Conservation (phyloP, 2,329 filamentous ascomycete species). For the Parascedosporium putredinis region DNA sequence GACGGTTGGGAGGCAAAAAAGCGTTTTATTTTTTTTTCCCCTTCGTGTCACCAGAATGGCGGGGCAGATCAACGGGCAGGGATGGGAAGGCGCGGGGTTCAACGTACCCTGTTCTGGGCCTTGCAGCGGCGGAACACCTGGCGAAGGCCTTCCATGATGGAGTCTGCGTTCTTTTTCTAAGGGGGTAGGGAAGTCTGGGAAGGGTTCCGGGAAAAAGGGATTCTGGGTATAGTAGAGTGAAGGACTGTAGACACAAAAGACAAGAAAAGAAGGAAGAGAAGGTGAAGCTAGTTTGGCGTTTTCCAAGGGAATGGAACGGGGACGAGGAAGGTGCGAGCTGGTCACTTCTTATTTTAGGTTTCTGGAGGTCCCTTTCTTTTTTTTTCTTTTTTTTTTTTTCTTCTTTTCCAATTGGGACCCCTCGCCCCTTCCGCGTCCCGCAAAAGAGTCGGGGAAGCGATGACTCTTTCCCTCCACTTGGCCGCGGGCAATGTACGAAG, state of each 20-base stretch:
- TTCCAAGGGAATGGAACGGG: background rate
- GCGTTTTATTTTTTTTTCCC: background rate
- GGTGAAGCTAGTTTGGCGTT: background rate
- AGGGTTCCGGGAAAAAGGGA: too few species aligned
- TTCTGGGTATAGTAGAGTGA: background rate
- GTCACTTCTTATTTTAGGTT: too few species aligned
- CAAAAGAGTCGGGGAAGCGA: background rate
- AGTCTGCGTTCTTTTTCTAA: background rate
- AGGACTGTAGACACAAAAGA: background rate
- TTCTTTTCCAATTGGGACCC: background rate
- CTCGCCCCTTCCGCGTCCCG: background rate
- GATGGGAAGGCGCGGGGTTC: conserved; percentile 3
- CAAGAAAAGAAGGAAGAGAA: background rate
- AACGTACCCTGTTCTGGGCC: conserved; percentile 45
- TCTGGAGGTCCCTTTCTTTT: background rate
- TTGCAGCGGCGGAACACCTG: conserved; percentile 51
- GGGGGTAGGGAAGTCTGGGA: too few species aligned
- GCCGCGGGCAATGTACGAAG: too few species aligned
- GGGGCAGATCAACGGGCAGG: conserved; percentile 17
- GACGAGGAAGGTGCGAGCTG: background rate
- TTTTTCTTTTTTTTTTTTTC: background rate
- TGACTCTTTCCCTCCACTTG: background rate
- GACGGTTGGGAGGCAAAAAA: too few species aligned
- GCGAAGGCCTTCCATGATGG: conserved; percentile 44
- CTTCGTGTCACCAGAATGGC: background rate